Conservation (phyloP, 225 moss, liverwort and hornwort species). For the Thuidium tamariscinum region DNA sequence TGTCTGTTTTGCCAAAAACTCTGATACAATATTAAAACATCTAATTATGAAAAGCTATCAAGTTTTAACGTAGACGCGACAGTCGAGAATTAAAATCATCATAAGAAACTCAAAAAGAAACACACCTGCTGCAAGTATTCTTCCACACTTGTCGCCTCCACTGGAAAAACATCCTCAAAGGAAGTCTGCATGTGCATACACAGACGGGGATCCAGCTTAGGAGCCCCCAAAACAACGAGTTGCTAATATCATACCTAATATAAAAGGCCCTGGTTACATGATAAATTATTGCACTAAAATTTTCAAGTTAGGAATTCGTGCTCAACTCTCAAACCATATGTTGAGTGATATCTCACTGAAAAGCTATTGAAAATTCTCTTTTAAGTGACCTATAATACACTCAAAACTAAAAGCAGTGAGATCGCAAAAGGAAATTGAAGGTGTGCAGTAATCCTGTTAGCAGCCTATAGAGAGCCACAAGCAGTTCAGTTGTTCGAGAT, state of each 20-base stretch:
- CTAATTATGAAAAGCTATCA: neutral
- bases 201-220: neutral
- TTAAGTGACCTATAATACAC: neutral
- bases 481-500: neutral
- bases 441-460: neutral
- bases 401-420: neutral
- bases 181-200: conserved; percentile 50
- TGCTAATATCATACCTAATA: neutral
- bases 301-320: neutral
- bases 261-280: neutral
- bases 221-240: neutral
- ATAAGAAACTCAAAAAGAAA: neutral
- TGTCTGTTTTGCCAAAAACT: neutral
- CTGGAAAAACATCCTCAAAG: conserved; percentile 97
- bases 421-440: neutral
- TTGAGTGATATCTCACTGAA: neutral
- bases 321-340: neutral
- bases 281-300: neutral
- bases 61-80: neutral
- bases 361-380: neutral
- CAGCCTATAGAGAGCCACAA: neutral
- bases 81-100: neutral
- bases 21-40: neutral
- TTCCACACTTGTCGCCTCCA: conserved; percentile 94
- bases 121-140: conserved; percentile 87